phyloP scores from a whole-genome alignment of 768 basidiomycete genomes.

The Psilocybe sp. region DNA sequence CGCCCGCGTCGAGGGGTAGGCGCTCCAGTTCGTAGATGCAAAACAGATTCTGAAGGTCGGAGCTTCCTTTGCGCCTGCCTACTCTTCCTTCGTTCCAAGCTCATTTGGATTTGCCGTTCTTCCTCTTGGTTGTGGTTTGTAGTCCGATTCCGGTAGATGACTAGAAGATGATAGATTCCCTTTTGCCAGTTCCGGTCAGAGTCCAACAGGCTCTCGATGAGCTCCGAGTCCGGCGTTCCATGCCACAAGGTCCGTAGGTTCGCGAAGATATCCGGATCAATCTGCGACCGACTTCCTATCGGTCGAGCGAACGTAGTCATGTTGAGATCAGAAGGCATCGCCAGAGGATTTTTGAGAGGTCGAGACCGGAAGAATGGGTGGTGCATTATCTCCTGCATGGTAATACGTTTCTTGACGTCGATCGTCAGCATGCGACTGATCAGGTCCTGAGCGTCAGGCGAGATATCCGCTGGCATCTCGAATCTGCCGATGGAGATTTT shows the following conservation, averaged over 20 bases:
- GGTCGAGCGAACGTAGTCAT: slow-evolving; percentile 71
- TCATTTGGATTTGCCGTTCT: slow-evolving; percentile 34
- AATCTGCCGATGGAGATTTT: slow-evolving; percentile 76
- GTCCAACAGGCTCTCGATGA: slow-evolving; percentile 65
- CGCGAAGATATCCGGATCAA: slow-evolving; percentile 87
- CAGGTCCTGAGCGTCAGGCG: slow-evolving; percentile 70
- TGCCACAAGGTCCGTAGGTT: slow-evolving; percentile 94
- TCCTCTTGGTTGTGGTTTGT: slow-evolving; percentile 72
- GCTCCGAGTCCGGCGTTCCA: slow-evolving; percentile 68
- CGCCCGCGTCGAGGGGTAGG: slow-evolving; percentile 62
- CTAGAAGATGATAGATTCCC: slow-evolving; percentile 89
- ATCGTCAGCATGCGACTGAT: slow-evolving; percentile 78
- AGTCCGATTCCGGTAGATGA: slow-evolving; percentile 75
- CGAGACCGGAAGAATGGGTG: slow-evolving; percentile 78
- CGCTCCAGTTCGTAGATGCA: slow-evolving; percentile 54
- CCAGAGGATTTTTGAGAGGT: slow-evolving; percentile 38
- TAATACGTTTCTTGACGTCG: slow-evolving; percentile 73
- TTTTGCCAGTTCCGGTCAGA: slow-evolving; percentile 88
- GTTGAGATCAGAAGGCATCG: slow-evolving; percentile 44
- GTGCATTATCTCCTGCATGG: slow-evolving; percentile 72
- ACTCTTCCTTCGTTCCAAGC: slow-evolving; percentile 33
- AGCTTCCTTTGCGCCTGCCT: slow-evolving; percentile 25
- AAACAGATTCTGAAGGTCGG: slow-evolving; percentile 14
- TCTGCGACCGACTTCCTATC: slow-evolving; percentile 55
- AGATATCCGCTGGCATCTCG: slow-evolving; percentile 71